A percentile compares a stretch with the other conserved stretches of the same genome.
These are phyloP conservation scores for Gremmenia infestans DNA, from an alignment of 2,329 filamentous ascomycete genomes.

Conservation along the genomic window DNA sequence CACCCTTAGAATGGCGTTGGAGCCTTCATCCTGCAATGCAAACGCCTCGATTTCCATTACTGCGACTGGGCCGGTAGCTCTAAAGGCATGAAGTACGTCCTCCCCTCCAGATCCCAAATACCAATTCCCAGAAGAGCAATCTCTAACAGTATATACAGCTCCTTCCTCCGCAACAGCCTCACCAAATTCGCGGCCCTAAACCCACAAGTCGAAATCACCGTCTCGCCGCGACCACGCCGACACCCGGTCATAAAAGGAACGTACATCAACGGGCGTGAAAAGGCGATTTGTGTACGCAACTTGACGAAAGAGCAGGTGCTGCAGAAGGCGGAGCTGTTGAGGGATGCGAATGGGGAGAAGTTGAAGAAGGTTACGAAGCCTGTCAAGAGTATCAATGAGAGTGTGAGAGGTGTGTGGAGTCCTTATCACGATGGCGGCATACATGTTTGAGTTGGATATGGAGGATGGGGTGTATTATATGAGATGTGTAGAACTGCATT, in stretches of 20 bases:
- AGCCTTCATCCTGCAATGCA: slow-evolving; percentile 96
- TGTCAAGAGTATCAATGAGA: slow-evolving; percentile 58
- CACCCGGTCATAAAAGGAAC: slow-evolving; percentile 85
- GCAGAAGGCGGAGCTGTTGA: slow-evolving; percentile 69
- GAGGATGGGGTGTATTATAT: slow-evolving; percentile 11
- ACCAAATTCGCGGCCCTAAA: slow-evolving; percentile 73
- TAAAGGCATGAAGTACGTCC: slow-evolving; percentile 80
- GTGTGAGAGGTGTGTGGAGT: slow-evolving; percentile 66
- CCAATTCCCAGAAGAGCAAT: neutral
- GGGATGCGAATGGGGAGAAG: slow-evolving; percentile 73
- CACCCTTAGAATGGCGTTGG: slow-evolving; percentile 83
- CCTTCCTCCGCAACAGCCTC: slow-evolving; percentile 76
- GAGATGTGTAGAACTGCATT: neutral
- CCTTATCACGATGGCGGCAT: slow-evolving; percentile 56
- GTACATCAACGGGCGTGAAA: slow-evolving; percentile 87
- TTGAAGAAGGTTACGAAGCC: slow-evolving; percentile 59
- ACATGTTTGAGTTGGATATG: slow-evolving; percentile 22
- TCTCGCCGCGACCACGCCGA: slow-evolving; percentile 83
- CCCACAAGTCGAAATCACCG: slow-evolving; percentile 84
- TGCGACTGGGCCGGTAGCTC: slow-evolving; percentile 96
- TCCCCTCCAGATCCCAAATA: neutral
- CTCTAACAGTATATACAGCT: slow-evolving; percentile 41
- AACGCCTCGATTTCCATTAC: slow-evolving; percentile 91
- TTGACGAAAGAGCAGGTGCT: slow-evolving; percentile 74
- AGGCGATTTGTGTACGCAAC: slow-evolving; percentile 85